These are phyloP conservation scores for Tricholoma flavovirens DNA, from an alignment of 768 basidiomycete genomes.

Conservation along the genomic window DNA sequence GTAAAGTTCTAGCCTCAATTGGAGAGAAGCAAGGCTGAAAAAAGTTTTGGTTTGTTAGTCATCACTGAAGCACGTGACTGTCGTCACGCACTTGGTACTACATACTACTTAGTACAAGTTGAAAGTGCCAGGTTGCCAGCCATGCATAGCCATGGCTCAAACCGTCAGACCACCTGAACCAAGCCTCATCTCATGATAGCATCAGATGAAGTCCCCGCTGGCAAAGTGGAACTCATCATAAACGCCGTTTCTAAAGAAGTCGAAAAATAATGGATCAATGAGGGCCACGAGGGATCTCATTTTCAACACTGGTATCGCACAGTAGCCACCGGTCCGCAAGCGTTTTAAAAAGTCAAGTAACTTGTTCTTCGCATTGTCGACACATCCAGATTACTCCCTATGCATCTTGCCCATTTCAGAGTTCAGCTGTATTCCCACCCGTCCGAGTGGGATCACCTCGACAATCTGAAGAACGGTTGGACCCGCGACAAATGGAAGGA, in stretches of 20 bases:
- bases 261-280: neutral
- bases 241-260: slow-evolving; percentile 1
- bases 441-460: slow-evolving; percentile 11
- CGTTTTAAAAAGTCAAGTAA: slow-evolving; percentile 5
- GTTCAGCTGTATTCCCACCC: slow-evolving; percentile 19
- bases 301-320: slow-evolving; percentile 14
- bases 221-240: neutral
- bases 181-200: slow-evolving; percentile 4
- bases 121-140: no score
- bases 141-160: no score
- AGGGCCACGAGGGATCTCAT: slow-evolving; percentile 5
- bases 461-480: slow-evolving; percentile 3
- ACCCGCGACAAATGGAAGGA: neutral
- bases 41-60: no score
- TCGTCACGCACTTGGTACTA: no score
- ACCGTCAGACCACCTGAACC: neutral
- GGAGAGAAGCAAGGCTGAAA: neutral
- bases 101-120: no score
- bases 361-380: slow-evolving; percentile 20
- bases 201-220: slow-evolving; percentile 1
- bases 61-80: no score
- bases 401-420: slow-evolving; percentile 19
- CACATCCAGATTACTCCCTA: slow-evolving; percentile 17
- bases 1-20: neutral
- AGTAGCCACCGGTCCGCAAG: slow-evolving; percentile 8